Conservation (phyloP, 73 alveolate species). For the Uronychia setigera region DNA sequence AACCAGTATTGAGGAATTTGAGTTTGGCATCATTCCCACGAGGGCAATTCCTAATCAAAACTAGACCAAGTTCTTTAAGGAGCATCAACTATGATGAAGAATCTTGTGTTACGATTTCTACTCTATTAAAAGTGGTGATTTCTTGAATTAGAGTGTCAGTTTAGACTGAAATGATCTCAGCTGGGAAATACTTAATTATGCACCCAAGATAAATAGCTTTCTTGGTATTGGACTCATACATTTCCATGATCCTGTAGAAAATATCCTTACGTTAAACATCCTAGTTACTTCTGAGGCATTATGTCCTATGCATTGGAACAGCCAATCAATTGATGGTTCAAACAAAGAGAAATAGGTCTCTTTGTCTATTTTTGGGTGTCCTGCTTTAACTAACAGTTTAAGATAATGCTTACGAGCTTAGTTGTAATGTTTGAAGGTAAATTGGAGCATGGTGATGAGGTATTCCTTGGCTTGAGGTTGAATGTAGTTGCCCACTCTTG, state of each 20-base stretch:
- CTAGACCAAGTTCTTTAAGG: conserved; percentile 53
- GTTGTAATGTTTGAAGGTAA: conserved; percentile 46
- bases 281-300: conserved; percentile 36
- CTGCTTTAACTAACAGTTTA: conserved; percentile 30
- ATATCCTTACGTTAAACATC: conserved; percentile 3
- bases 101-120: not conserved
- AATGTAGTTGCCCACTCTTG: conserved; percentile 81
- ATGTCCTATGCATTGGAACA: conserved; percentile 71
- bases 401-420: conserved; percentile 6
- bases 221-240: conserved; percentile 56
- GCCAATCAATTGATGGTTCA: conserved; percentile 84
- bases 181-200: conserved; percentile 68
- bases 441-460: conserved; percentile 70
- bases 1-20: conserved; percentile 55
- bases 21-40: conserved; percentile 49
- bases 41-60: conserved; percentile 53
- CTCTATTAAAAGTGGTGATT: conserved; percentile 8
- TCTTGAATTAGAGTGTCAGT: conserved; percentile 47
- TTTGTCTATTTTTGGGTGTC: conserved; percentile 52
- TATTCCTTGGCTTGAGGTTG: conserved; percentile 80
- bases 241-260: conserved; percentile 44
- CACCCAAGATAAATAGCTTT: conserved; percentile 58
- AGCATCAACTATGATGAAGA: conserved; percentile 1
- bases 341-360: conserved; percentile 73
- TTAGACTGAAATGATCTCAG: conserved; percentile 49